Evolutionary conservation across 2,329 filamentous ascomycete genomes (phyloP).

Genomic region (Ceratocystis destructans): DNA sequence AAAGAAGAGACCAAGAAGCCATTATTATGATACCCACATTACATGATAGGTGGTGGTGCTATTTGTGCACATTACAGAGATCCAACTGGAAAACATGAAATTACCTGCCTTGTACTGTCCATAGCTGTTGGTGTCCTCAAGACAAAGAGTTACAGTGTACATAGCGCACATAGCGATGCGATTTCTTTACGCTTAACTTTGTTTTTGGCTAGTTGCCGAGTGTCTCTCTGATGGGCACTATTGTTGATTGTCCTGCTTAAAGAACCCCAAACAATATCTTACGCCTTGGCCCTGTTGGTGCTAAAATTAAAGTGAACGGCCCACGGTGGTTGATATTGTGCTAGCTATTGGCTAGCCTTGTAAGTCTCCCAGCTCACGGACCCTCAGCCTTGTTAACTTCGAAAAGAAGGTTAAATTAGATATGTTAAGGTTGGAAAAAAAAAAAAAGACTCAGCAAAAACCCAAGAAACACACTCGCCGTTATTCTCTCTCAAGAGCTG

Average conservation of each 20-base stretch:
- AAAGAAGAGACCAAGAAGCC: constrained; percentile 14
- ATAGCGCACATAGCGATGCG: neutral
- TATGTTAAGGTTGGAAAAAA: neutral
- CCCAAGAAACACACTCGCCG: neutral
- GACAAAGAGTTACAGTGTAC: neutral
- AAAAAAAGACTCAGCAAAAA: neutral
- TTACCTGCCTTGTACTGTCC: neutral
- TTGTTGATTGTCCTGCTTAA: too few species aligned
- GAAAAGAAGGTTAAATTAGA: neutral
- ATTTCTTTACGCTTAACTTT: neutral
- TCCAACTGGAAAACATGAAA: neutral
- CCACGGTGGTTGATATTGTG: too few species aligned
- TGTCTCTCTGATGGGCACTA: too few species aligned
- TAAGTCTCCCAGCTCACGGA: too few species aligned
- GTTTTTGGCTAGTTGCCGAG: too few species aligned
- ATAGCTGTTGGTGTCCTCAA: neutral
- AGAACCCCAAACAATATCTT: too few species aligned
- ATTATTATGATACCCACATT: neutral
- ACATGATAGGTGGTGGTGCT: neutral
- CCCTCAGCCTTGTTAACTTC: too few species aligned
- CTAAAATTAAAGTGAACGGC: too few species aligned
- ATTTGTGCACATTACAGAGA: too few species aligned
- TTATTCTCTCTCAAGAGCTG: neutral
- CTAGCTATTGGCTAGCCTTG: too few species aligned
- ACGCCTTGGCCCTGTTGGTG: too few species aligned